Conservation (phyloP, 441 rosid genomes). For the Biscutella auriculata region DNA sequence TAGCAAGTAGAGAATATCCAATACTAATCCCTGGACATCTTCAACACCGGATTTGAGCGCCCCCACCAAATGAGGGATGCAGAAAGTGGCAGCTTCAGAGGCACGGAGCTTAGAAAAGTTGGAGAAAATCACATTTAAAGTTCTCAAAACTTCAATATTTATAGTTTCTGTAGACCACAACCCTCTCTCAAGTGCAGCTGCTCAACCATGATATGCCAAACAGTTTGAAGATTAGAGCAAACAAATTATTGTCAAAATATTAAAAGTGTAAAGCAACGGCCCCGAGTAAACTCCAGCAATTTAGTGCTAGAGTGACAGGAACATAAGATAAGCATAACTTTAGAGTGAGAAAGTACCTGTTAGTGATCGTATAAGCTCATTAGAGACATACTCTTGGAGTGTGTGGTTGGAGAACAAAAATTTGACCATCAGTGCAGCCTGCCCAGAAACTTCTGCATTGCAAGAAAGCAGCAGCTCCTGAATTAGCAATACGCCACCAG, state of each 20-base stretch:
- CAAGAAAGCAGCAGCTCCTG: conserved; percentile 87
- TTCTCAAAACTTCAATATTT: conserved; percentile 81
- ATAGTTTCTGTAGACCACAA: conserved; percentile 91
- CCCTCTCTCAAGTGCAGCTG: conserved; percentile 99
- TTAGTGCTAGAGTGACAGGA: not conserved
- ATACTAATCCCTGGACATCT: conserved; percentile 88
- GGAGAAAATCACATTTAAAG: conserved; percentile 74
- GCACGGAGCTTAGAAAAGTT: conserved; percentile 94
- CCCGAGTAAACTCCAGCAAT: not conserved
- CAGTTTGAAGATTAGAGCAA: not conserved
- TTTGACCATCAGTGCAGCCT: conserved; percentile 92
- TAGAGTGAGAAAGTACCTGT: conserved; percentile 46
- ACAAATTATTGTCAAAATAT: not conserved
- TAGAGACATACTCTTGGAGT: conserved; percentile 95
- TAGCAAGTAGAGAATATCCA: conserved; percentile 82
- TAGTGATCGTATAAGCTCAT: conserved; percentile 90
- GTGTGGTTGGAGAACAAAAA: conserved; percentile 95
- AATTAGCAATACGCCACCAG: conserved; percentile 93
- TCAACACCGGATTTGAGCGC: conserved; percentile 86
- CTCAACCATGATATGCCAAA: conserved; percentile 21
- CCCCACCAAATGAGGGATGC: conserved; percentile 91
- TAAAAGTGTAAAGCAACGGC: not conserved
- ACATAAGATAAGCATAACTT: not conserved
- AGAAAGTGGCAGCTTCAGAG: conserved; percentile 90
- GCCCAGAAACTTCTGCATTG: conserved; percentile 88